A percentile compares a stretch with the other conserved stretches of the same genome.
These are phyloP conservation scores for Apiotrichum brassicae DNA, from an alignment of 1,284 basidiomycete genomes.

Conservation along the genomic window DNA sequence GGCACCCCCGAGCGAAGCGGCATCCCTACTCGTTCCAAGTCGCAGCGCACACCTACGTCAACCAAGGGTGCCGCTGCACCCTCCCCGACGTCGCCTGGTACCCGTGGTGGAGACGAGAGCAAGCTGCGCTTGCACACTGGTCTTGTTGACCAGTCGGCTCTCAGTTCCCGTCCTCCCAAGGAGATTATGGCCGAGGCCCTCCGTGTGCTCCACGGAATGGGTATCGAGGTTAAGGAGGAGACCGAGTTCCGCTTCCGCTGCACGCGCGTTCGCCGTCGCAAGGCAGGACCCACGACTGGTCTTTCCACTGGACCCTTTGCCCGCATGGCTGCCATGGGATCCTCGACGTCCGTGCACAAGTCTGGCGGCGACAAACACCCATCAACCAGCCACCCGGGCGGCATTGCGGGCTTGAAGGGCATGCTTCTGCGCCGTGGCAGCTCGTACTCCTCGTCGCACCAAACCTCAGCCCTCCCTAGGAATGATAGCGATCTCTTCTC, in stretches of 20 bases:
- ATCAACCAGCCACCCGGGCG: constrained; percentile 62
- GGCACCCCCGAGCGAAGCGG: neutral
- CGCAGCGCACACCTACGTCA: constrained; percentile 4
- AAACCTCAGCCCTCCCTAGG: constrained; percentile 24
- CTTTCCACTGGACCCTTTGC: constrained; percentile 28
- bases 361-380: constrained; percentile 57
- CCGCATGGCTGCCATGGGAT: constrained; percentile 63
- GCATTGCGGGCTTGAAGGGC: constrained; percentile 65
- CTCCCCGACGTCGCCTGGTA: neutral
- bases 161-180: constrained; percentile 75
- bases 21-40: constrained; percentile 9
- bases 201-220: constrained; percentile 77
- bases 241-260: constrained; percentile 83
- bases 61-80: neutral
- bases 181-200: constrained; percentile 82
- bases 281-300: constrained; percentile 49
- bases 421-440: constrained; percentile 79
- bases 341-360: constrained; percentile 64
- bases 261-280: constrained; percentile 64
- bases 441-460: constrained; percentile 59
- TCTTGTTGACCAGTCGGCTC: constrained; percentile 83
- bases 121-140: constrained; percentile 81
- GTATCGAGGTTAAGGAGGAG: constrained; percentile 79
- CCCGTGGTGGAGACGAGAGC: constrained; percentile 49
- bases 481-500: constrained; percentile 40